phyloP scores from a whole-genome alignment of 176 grass and related monocot species.

The Zea mays region DNA sequence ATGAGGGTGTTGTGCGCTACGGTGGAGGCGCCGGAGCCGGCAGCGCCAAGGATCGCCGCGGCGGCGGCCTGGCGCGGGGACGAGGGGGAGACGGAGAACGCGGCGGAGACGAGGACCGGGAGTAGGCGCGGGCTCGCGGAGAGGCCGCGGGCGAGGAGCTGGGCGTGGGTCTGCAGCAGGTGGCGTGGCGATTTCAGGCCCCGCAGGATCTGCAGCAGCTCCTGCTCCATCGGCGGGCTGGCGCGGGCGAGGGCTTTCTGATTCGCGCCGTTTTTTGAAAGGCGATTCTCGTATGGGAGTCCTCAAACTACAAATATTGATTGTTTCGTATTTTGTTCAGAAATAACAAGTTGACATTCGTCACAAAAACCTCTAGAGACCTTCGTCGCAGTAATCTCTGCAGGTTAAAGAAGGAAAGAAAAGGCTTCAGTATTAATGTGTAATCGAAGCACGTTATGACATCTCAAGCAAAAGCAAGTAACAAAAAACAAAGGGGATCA shows the following conservation, averaged over 20 bases:
- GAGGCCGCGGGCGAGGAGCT: constrained; percentile 36
- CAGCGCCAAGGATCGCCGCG: constrained; percentile 24
- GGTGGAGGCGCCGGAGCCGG: constrained; percentile 25
- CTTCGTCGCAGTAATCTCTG: too few species aligned
- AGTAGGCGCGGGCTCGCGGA: constrained; percentile 35
- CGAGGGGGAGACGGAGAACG: constrained; percentile 8
- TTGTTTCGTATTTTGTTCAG: too few species aligned
- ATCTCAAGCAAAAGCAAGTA: too few species aligned
- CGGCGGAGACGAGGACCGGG: constrained; percentile 43
- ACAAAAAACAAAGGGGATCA: too few species aligned
- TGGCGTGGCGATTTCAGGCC: neutral
- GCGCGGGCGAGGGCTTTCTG: neutral
- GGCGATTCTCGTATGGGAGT: neutral
- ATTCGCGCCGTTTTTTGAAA: neutral
- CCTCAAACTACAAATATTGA: too few species aligned
- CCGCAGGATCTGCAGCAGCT: constrained; percentile 25
- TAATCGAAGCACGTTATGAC: too few species aligned
- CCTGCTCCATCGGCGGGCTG: constrained; percentile 11
- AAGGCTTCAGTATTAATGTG: too few species aligned
- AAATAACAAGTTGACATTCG: too few species aligned
- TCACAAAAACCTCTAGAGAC: too few species aligned
- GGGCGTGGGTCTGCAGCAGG: constrained; percentile 44
- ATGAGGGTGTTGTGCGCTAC: constrained; percentile 53
- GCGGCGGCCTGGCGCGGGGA: constrained; percentile 14
- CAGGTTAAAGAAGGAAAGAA: too few species aligned